A percentile compares a stretch with the other conserved stretches of the same genome.
phyloP scores from a whole-genome alignment of 179 eudicot genomes.

The Amaranthus tricolor region DNA sequence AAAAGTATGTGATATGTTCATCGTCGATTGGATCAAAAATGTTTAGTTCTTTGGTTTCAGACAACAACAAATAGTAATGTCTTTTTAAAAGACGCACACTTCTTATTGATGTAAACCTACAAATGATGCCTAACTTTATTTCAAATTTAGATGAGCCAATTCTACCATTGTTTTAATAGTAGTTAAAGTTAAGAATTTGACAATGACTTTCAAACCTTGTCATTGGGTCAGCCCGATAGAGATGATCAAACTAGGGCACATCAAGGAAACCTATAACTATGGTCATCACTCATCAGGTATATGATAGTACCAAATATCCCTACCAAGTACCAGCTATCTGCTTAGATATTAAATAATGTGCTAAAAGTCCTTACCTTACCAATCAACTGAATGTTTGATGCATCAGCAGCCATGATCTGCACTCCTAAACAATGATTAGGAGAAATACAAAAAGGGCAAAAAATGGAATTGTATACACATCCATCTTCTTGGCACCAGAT shows the following conservation, averaged over 20 bases:
- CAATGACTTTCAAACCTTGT: too few relatives aligned
- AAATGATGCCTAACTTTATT: too few relatives aligned
- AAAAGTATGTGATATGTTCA: too few relatives aligned
- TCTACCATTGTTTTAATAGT: too few relatives aligned
- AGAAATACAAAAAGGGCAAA: conserved; percentile 65
- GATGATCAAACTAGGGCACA: not conserved
- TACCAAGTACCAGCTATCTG: not conserved
- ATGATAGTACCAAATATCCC: not conserved
- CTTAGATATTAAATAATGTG: not conserved
- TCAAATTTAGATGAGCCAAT: too few relatives aligned
- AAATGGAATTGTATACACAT: conserved; percentile 61
- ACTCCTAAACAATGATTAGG: conserved; percentile 65
- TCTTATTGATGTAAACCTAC: too few relatives aligned
- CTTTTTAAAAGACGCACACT: too few relatives aligned
- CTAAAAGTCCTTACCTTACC: conserved; percentile 51
- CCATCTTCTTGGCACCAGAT: conserved; percentile 90
- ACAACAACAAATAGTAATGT: too few relatives aligned
- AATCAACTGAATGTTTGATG: conserved; percentile 55
- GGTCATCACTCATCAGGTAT: not conserved
- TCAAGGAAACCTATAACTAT: not conserved
- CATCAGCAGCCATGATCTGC: conserved; percentile 73
- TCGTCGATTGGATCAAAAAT: too few relatives aligned
- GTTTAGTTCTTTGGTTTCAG: too few relatives aligned
- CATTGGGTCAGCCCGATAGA: too few relatives aligned
- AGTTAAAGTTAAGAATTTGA: too few relatives aligned